These are phyloP conservation scores for Corymbia maculata DNA, from an alignment of 345 rosid species.

Conservation along the genomic window DNA sequence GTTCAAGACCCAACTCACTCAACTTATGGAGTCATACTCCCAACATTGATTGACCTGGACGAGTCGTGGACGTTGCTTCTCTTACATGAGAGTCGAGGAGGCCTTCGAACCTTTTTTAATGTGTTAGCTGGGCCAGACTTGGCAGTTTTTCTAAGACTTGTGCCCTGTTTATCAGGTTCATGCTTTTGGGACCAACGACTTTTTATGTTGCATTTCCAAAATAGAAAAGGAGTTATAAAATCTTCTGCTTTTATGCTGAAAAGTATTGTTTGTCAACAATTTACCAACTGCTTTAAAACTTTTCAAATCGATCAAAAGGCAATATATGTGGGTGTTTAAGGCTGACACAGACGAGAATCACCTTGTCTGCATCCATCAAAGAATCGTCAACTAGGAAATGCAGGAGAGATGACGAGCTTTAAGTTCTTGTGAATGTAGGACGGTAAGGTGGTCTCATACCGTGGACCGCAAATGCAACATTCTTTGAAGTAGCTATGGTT, in stretches of 20 bases:
- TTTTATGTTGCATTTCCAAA: not conserved
- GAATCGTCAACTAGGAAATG: not conserved
- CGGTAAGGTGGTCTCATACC: not conserved
- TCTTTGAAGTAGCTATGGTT: not conserved
- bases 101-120: not conserved
- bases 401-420: not conserved
- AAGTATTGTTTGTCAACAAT: not conserved
- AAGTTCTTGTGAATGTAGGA: not conserved
- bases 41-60: conserved; percentile 10
- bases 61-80: not conserved
- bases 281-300: not conserved
- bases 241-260: not conserved
- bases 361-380: not conserved
- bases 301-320: not conserved
- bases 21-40: conserved; percentile 48
- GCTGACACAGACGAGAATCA: not conserved
- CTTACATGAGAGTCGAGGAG: not conserved
- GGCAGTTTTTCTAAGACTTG: not conserved
- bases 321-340: not conserved
- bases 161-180: not conserved
- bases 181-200: not conserved
- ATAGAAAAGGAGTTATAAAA: not conserved
- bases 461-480: not conserved
- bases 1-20: conserved; percentile 20
- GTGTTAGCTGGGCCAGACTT: not conserved